Conservation (phyloP, 2,329 filamentous ascomycete genomes). For the Monilinia fructigena region DNA sequence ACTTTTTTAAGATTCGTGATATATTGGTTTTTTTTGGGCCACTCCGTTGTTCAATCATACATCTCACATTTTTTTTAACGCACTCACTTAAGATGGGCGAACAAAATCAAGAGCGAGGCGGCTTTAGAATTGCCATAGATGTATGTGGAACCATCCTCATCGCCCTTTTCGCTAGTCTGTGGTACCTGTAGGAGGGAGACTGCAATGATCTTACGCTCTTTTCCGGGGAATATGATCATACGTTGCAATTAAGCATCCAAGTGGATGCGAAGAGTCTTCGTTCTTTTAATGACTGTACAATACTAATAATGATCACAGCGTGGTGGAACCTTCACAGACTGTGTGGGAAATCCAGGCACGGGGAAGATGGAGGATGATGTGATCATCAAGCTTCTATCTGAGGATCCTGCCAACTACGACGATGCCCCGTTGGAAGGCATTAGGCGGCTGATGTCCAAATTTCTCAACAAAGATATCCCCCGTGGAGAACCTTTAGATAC, state of each 20-base stretch:
- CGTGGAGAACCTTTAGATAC: constrained; percentile 80
- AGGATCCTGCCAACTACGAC: constrained; percentile 85
- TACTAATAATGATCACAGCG: constrained; percentile 47
- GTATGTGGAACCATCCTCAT: constrained; percentile 27
- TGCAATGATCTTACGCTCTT: background rate
- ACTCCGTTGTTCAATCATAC: constrained; percentile 1
- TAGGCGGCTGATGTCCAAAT: constrained; percentile 77
- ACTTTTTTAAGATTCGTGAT: background rate
- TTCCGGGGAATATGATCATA: constrained; percentile 6
- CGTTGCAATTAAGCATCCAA: constrained; percentile 21
- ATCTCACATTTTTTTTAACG: constrained; percentile 22
- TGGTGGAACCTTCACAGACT: constrained; percentile 91
- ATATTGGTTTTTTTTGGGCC: constrained; percentile 8
- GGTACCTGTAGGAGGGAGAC: constrained; percentile 12
- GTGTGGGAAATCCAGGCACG: constrained; percentile 74
- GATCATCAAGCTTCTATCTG: constrained; percentile 84
- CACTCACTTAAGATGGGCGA: constrained; percentile 25
- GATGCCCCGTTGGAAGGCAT: constrained; percentile 93
- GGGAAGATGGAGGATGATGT: constrained; percentile 72
- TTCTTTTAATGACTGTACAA: background rate
- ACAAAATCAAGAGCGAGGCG: constrained; percentile 45
- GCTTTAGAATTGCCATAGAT: constrained; percentile 68
- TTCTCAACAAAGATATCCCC: constrained; percentile 72
- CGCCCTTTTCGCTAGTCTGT: constrained; percentile 32
- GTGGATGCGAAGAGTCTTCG: constrained; percentile 7